Evolutionary conservation across 2,329 filamentous ascomycete species (phyloP).

Genomic region (Colletotrichum sp.): DNA sequence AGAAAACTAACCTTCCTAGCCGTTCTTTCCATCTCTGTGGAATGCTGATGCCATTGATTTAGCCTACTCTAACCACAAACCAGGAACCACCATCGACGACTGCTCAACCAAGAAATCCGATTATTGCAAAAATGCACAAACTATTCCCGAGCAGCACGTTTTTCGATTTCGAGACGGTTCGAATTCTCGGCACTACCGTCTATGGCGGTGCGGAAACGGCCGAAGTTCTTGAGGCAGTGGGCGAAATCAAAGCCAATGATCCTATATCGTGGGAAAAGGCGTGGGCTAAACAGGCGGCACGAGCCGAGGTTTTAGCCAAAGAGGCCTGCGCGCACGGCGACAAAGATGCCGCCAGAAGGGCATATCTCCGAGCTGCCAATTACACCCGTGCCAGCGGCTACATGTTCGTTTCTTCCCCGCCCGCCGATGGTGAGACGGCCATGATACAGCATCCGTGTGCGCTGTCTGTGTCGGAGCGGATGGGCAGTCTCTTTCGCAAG

Average conservation of each 20-base stretch:
- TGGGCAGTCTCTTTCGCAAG: constrained; percentile 29
- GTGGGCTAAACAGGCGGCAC: constrained; percentile 34
- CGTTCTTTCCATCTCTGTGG: neutral
- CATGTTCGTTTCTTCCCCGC: constrained; percentile 23
- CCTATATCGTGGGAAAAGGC: constrained; percentile 42
- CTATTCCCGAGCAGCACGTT: constrained; percentile 24
- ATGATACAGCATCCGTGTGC: neutral
- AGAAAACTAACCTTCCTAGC: neutral
- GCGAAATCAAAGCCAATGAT: constrained; percentile 40
- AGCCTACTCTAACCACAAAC: rapidly evolving
- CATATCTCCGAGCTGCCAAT: constrained; percentile 44
- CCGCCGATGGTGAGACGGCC: neutral
- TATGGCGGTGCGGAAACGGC: constrained; percentile 41
- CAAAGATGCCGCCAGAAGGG: constrained; percentile 32
- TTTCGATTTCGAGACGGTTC: constrained; percentile 48
- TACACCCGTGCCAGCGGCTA: constrained; percentile 42
- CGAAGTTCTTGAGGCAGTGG: constrained; percentile 42
- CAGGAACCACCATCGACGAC: neutral
- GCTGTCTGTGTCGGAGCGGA: constrained; percentile 27
- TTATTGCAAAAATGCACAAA: neutral
- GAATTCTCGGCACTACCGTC: constrained; percentile 40
- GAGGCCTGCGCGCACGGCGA: constrained; percentile 35
- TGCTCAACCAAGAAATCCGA: neutral
- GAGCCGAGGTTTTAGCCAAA: constrained; percentile 36
- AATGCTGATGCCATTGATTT: neutral